Evolutionary conservation across 352 stramenopile genomes (phyloP), one percentile per base, ranked within the genome.

Genomic region (Globisporangium paroecandrum): DNA sequence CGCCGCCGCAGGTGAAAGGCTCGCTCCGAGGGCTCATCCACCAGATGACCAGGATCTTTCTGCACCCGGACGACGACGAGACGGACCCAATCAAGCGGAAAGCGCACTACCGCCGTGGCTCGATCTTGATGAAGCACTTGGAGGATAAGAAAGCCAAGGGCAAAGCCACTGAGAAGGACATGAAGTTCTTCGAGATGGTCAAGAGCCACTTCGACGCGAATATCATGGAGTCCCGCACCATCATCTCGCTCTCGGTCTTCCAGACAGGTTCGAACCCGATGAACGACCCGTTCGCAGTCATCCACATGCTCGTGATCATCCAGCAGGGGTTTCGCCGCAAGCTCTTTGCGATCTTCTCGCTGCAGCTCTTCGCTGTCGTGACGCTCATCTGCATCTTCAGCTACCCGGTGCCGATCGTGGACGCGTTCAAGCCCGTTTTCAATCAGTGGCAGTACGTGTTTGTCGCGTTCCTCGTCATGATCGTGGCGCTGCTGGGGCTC

Each of bases 141-240:
- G 81, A 90, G 58, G 75, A 78, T 24, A 90, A 93, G 62, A 81
- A 89, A 36, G 78, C 77, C n/a, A 65, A 71, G 2, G 82, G 80
- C 6, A 73, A 81, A 38, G 84, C 81, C 9, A 90, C 80, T 0
- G 82, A 90, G 22, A 88, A 85, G 24, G 85, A 93, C 61, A 82
- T 88, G 74, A 93, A 93, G 71, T 93, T 93, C 58, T 90, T 93
- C 54, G 82, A 93, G 5, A 82, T 85, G 64, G 78, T 93, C 51
- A 93, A 93, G 62, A 77, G 73, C 18, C 74, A 83, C 22, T 93
- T 89, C 32, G 82, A 93, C 58, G 71, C 79, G 22, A 88, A 89
- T 29, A 85, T 87, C 66, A 84, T 93, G 74, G 82, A 89, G 53
- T 89, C 82, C 41, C 79, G 74, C 20, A 89, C 82, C 2, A 87